Evolutionary conservation across 768 basidiomycete species (phyloP), one percentile per base, ranked within the genome.

Genomic region (Clavulina sp.): DNA sequence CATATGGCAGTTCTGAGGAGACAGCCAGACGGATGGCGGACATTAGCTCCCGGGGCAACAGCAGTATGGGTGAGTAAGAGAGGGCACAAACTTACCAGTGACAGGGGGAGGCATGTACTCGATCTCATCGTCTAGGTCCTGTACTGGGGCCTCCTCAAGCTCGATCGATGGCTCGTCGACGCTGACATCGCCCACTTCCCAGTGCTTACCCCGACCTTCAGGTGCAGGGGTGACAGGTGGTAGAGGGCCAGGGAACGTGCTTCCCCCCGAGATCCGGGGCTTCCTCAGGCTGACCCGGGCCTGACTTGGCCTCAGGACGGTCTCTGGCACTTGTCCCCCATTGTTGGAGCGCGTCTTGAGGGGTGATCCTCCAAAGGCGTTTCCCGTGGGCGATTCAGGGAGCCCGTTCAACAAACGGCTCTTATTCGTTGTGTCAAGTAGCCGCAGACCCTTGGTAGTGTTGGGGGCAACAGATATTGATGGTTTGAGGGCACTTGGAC

Each of bases 241-340:
- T 9, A 9, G 9, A 38, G 9, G 9, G 19, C 19, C 34, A 19
- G 80, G 71, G 56, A 81, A 80, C 16, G 53, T 66, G 55, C 71
- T 71, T 30, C 28, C 33, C 41, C 63, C 66, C 24, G 69, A 68
- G 52, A 69, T 75, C 36, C 72, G 65, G 34, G 77, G 77, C 9
- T 70, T 68, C 40, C 82, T 71, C 49, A 73, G 64, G 49, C 78
- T 78, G 60, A 75, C 80, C 43, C 84, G 70, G 24, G 73, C 69
- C 3, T 82, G 82, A 56, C 81, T 84, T 0, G 83, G 78, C 7
- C 53, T 40, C 24, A 55, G 29, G 1, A 55, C 44, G 13, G 54
- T 46, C 5, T 29, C 30, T 23, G 54, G 54, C 33, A 28, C 13
- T 38, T 9, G 9, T 9, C 19, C 34, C 34, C 9, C 9, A 38